Conservation (phyloP, 805 yeast genomes). For the Zygoascus ofunaensis region DNA sequence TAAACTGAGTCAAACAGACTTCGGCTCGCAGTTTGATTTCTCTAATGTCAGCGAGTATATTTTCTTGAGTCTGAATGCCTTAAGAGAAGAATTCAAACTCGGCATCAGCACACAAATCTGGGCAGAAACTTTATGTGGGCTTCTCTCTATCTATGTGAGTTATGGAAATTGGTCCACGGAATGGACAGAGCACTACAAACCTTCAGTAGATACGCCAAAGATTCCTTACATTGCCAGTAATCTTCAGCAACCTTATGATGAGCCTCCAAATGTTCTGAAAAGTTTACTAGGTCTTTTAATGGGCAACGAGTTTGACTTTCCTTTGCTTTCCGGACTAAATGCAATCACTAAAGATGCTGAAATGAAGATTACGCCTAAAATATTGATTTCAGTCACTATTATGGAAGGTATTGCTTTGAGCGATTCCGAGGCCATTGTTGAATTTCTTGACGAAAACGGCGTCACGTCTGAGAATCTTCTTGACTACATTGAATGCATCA, state of each 20-base stretch:
- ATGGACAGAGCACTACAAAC: constrained; percentile 52
- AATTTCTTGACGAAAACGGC: constrained; percentile 49
- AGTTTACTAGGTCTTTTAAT: constrained; percentile 46
- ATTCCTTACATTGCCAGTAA: not conserved
- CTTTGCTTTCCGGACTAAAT: constrained; percentile 10
- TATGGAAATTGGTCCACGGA: constrained; percentile 64
- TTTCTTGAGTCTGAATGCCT: constrained; percentile 58
- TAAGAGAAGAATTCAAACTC: constrained; percentile 65
- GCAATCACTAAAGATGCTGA: constrained; percentile 7
- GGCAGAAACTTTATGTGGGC: constrained; percentile 37
- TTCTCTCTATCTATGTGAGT: constrained; percentile 51
- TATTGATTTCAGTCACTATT: constrained; percentile 8
- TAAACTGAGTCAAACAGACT: constrained; percentile 6
- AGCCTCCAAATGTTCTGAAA: constrained; percentile 53
- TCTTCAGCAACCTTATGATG: constrained; percentile 35
- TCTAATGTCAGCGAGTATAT: constrained; percentile 38
- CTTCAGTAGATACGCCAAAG: not conserved
- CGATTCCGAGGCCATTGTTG: constrained; percentile 46
- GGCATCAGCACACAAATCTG: constrained; percentile 37
- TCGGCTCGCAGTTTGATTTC: constrained; percentile 20
- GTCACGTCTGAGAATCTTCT: constrained; percentile 44
- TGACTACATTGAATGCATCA: constrained; percentile 65
- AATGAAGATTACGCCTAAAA: constrained; percentile 8
- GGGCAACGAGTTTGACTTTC: constrained; percentile 22
- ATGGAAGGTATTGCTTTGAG: constrained; percentile 32